Base-by-base conservation (phyloP, 805 yeast species). In the Kluyveromyces nonfermentans region DNA sequence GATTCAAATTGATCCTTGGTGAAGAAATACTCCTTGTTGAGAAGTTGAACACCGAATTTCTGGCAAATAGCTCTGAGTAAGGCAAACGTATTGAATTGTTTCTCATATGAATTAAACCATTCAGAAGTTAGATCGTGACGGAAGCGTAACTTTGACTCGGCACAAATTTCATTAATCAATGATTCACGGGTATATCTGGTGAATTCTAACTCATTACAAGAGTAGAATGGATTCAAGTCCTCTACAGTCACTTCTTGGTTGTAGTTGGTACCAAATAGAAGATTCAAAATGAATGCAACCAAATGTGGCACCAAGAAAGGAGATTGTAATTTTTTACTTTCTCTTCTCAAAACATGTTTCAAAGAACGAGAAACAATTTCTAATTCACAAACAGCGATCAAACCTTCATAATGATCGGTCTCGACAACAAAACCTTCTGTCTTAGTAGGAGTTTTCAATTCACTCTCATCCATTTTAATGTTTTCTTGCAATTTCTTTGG, bases 31-130 rank as follows among this genome's bases (percentile, higher is more conserved):
- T 59, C 57, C 48, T 65, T 64, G 49, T 65, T 69, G 47, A 70
- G 65, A 85, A 95, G 82, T 69, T 93, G 98, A 42, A 90, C 77
- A 65, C 97, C 97, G 53, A 80, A 77, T 64, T 85, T 83, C 43
- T 69, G 55, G 9, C 96, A 79, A 50, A 88, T 71, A 51, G 81
- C 84, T 65, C 89, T 79, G 54, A 86, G 69, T 35, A 83, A 56
- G 31, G 60, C 48, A 31, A 63, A 50, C 41, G 74, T 77, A 17
- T 68, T 48, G 15, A 22, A 38, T 3, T 69, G 62, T 22, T 59
- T 60, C 32, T 74, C 47, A 15, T 58, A 50, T 1, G 62, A 53
- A 10, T 51, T 46, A 28, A 63, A 41, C 83, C 86, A 82, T 40
- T 69, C 62, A 0, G 55, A 60, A 1, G 79, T 69, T 35, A 87